phyloP scores from a whole-genome alignment of 1,139 yeast species.

The Insectozyma bohioensis region DNA sequence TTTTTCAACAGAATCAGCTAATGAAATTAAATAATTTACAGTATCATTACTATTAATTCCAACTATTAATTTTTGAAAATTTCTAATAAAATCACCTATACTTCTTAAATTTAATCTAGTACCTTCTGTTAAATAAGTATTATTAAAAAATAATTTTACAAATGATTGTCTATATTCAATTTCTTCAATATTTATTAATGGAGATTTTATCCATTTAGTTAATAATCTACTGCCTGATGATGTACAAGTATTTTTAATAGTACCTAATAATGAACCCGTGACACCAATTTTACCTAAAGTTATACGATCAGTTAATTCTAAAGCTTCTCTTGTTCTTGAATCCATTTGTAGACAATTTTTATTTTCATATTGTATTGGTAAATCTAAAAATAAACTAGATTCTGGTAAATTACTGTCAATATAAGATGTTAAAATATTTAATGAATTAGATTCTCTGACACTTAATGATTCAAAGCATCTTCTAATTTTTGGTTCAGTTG shows the following conservation, averaged over 20 bases:
- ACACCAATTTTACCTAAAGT: conserved; percentile 54
- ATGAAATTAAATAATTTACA: conserved; percentile 28
- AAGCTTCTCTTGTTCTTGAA: conserved; percentile 74
- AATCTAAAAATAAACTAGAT: conserved; percentile 33
- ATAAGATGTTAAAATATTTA: conserved; percentile 45
- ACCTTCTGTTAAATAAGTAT: conserved; percentile 33
- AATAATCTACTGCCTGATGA: conserved; percentile 78
- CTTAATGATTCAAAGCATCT: conserved; percentile 57
- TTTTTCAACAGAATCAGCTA: conserved; percentile 33
- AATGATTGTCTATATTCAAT: conserved; percentile 61
- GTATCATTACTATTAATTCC: conserved; percentile 39
- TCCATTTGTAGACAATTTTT: conserved; percentile 72
- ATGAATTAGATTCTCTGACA: conserved; percentile 40
- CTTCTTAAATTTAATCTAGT: conserved; percentile 24
- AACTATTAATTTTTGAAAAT: conserved; percentile 37
- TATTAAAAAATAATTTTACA: conserved; percentile 52
- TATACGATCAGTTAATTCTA: conserved; percentile 63
- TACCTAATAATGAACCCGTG: conserved; percentile 68
- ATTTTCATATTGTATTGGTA: conserved; percentile 42
- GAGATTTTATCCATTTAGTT: conserved; percentile 81
- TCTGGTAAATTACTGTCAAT: conserved; percentile 44
- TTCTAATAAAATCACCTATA: conserved; percentile 40
- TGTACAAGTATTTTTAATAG: conserved; percentile 73
- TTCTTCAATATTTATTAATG: conserved; percentile 59
- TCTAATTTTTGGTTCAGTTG: conserved; percentile 54